Percentiles rank a stretch among this genome's conserved stretches.
These are phyloP conservation scores for Fusarium sp. DNA, from an alignment of 2,329 filamentous ascomycete species.

Conservation along the genomic window DNA sequence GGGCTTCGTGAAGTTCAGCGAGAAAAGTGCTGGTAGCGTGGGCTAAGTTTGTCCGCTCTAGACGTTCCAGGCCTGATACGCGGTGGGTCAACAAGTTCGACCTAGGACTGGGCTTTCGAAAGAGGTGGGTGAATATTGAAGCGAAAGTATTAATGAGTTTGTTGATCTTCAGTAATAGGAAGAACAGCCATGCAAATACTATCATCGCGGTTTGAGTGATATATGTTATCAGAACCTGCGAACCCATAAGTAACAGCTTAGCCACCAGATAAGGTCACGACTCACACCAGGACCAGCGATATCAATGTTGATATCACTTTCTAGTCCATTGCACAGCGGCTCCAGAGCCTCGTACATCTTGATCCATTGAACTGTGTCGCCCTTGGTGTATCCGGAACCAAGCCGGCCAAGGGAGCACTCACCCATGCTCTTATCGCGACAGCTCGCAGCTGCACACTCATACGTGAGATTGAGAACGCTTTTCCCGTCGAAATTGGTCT, in stretches of 20 bases:
- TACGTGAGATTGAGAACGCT: constrained; percentile 6
- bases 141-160: not conserved
- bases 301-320: constrained; percentile 22
- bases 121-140: not conserved
- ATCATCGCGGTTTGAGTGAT: constrained; percentile 24
- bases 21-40: constrained; percentile 23
- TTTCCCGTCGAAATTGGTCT: not conserved
- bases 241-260: not conserved
- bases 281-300: constrained; percentile 33
- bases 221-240: constrained; percentile 25
- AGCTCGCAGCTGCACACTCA: constrained; percentile 23
- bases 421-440: constrained; percentile 5
- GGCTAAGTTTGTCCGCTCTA: constrained; percentile 5
- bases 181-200: constrained; percentile 13
- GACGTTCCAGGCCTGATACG: not conserved
- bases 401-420: constrained; percentile 5
- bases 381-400: not conserved
- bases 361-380: constrained; percentile 6
- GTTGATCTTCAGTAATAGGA: not conserved
- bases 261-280: accelerated
- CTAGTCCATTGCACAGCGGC: not conserved
- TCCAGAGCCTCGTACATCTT: not conserved
- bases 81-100: not conserved
- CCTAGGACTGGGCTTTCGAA: accelerated
- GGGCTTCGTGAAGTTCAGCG: constrained; percentile 32